A percentile compares a stretch with the other conserved stretches of the same genome.
Conservation (phyloP, 441 rosid species). For the Bocquillonia castaneifolia region DNA sequence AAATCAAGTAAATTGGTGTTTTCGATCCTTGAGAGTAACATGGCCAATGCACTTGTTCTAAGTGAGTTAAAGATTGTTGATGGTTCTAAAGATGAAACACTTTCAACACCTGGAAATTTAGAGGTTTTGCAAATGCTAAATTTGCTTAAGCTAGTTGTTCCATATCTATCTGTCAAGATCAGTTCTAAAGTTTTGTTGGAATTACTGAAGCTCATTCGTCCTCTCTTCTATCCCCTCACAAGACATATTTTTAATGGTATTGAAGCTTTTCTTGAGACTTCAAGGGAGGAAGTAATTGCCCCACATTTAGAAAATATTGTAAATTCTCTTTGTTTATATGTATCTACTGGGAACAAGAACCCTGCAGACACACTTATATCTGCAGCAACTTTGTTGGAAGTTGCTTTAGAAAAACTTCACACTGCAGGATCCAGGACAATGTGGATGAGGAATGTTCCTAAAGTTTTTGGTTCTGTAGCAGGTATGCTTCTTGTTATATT, state of each 20-base stretch:
- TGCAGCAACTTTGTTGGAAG: slow-evolving; percentile 49
- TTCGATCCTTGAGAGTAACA: slow-evolving; percentile 40
- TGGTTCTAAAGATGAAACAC: slow-evolving; percentile 40
- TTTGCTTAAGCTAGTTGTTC: slow-evolving; percentile 54
- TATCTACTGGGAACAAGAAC: slow-evolving; percentile 45
- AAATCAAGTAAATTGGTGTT: slow-evolving; percentile 59
- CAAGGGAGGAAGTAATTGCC: slow-evolving; percentile 37
- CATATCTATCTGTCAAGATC: slow-evolving; percentile 46
- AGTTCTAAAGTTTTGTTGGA: slow-evolving; percentile 44
- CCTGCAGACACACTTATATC: slow-evolving; percentile 57
- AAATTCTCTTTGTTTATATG: slow-evolving; percentile 50
- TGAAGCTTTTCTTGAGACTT: slow-evolving; percentile 49
- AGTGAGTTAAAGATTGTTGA: slow-evolving; percentile 32
- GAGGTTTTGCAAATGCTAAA: slow-evolving; percentile 74
- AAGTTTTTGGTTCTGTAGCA: slow-evolving; percentile 48
- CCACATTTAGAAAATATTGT: slow-evolving; percentile 47
- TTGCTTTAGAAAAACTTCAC: slow-evolving; percentile 44
- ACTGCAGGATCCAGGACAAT: slow-evolving; percentile 31
- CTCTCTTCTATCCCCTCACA: slow-evolving; percentile 54
- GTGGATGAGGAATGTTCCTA: slow-evolving; percentile 45
- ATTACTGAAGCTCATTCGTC: slow-evolving; percentile 44
- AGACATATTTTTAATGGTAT: slow-evolving; percentile 51
- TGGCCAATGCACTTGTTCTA: slow-evolving; percentile 37
- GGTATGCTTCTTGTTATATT: slow-evolving; percentile 39
- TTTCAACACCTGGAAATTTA: slow-evolving; percentile 40